A percentile compares a stretch with the other conserved stretches of the same genome.
Evolutionary conservation across 495 filamentous ascomycete species (phyloP).

Genomic region (Penicillium longicatenatum): DNA sequence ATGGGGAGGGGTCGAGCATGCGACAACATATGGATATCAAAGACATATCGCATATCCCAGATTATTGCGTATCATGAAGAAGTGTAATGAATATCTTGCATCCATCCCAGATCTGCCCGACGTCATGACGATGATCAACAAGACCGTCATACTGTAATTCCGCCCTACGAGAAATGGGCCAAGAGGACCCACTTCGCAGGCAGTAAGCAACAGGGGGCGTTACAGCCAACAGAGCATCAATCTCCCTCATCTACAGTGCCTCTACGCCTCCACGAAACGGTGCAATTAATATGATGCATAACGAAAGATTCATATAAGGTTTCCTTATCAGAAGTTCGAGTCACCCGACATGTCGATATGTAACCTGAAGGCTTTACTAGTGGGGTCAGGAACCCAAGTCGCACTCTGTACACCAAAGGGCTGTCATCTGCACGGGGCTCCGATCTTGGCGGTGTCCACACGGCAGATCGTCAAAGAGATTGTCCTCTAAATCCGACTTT

Average conservation of each 20-base stretch:
- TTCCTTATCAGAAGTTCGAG: not conserved
- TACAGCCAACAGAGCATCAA: not conserved
- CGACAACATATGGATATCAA: not conserved
- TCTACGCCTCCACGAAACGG: not conserved
- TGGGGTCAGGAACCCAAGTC: not conserved
- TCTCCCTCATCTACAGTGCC: not conserved
- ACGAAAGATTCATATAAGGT: not conserved
- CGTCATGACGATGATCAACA: not conserved
- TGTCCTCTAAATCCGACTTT: slow-evolving; percentile 28
- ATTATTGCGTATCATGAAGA: not conserved
- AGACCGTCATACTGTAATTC: slow-evolving; percentile 1
- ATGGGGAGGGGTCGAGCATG: not conserved
- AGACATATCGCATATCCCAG: not conserved
- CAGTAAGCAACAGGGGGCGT: not conserved
- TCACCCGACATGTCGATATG: not conserved
- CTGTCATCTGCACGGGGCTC: slow-evolving; percentile 46
- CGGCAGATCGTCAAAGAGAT: slow-evolving; percentile 46
- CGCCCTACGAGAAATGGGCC: not conserved
- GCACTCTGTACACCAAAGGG: not conserved
- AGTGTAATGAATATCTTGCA: not conserved
- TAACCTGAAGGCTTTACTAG: not conserved
- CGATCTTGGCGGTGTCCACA: slow-evolving; percentile 44
- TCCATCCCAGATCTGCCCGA: not conserved
- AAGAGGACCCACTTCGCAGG: not conserved
- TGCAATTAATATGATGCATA: not conserved